phyloP scores from a whole-genome alignment of 2,329 filamentous ascomycete genomes.

The Pseudogymnoascus sp. region DNA sequence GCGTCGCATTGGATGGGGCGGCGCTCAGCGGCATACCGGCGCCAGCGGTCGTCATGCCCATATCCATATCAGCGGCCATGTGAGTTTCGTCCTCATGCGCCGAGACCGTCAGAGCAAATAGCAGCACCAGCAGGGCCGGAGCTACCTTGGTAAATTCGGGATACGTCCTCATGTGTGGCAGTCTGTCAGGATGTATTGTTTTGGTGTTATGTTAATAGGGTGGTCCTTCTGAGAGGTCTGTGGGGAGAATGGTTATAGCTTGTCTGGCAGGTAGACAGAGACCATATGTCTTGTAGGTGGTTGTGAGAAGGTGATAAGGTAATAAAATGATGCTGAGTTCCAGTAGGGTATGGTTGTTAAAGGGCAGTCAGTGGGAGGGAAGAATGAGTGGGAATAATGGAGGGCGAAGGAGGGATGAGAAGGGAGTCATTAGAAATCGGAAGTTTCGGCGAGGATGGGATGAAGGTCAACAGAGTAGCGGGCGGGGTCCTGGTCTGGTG shows the following conservation, averaged over 20 bases:
- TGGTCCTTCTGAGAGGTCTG: not conserved
- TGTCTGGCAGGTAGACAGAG: not conserved
- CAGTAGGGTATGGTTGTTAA: not conserved
- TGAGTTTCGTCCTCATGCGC: conserved; percentile 21
- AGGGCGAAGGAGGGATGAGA: not conserved
- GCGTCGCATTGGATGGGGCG: conserved; percentile 11
- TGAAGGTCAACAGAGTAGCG: not conserved
- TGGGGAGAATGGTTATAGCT: not conserved
- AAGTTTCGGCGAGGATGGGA: conserved; percentile 1
- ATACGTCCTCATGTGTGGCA: not conserved
- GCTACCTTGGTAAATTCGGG: conserved; percentile 16
- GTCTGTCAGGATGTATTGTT: not conserved
- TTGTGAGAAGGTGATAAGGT: not conserved
- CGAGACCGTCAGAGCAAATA: conserved; percentile 30
- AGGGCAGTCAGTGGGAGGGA: not conserved
- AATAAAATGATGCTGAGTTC: not conserved
- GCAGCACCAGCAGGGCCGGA: conserved; percentile 26
- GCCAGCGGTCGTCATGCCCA: conserved; percentile 18
- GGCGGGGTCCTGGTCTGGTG: not conserved
- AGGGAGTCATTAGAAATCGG: not conserved
- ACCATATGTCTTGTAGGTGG: not conserved
- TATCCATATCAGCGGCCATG: conserved; percentile 28
- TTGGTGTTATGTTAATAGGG: not conserved
- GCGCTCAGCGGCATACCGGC: conserved; percentile 11
- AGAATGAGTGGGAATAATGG: not conserved